Evolutionary conservation across 2,329 filamentous ascomycete genomes (phyloP), one percentile per base, ranked within the genome.

Genomic region (Fusarium zealandicum): DNA sequence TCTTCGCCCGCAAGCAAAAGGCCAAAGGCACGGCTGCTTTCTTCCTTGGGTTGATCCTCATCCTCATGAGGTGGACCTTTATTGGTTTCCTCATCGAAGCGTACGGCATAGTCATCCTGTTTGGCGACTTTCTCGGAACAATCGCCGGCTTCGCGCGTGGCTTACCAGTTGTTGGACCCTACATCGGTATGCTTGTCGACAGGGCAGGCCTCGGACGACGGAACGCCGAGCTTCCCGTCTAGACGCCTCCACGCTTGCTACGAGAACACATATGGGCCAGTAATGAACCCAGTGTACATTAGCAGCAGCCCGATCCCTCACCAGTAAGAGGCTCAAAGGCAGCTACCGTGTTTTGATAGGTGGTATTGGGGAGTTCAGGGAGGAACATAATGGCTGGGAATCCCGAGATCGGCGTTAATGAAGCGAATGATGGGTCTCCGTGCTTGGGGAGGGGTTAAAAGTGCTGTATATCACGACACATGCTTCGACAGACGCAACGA

Each of bases 1-100:
- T 99, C 86, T 99, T 99, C 80, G 90, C 92, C 44, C 89, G 95
- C 57, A 88, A 87, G 67, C 92, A 97, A 72, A 99, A 99, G 76
- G 85, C 91, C 69, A 92, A 92, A 71, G 95, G 95, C 61, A 97
- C 92, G 1, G 88, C 87, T 5, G 93, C 93, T 13, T 99, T 99
- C 78, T 88, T 90, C 67, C 78, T 80, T 4, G 95, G 95, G 12
- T 89, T 99, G 32, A 69, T 87, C 9, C 82, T 99, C 14, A 99
- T 99, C 65, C 79, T 99, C 32, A 74, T 96, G 69, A 85, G 90
- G 57, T 99, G 95, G 93, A 90, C 95, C 0, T 82, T 99, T 49
- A 84, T 95, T 59, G 95, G 95, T 22, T 99, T 99, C 76, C 69
- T 89, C 52, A 84, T 98, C 65, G 95, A 99, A 76, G 76, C 93